A percentile compares a stretch with the other conserved stretches of the same genome.
Conservation (phyloP, 164 flowering plant genomes). For the Tinospora cordifolia region DNA sequence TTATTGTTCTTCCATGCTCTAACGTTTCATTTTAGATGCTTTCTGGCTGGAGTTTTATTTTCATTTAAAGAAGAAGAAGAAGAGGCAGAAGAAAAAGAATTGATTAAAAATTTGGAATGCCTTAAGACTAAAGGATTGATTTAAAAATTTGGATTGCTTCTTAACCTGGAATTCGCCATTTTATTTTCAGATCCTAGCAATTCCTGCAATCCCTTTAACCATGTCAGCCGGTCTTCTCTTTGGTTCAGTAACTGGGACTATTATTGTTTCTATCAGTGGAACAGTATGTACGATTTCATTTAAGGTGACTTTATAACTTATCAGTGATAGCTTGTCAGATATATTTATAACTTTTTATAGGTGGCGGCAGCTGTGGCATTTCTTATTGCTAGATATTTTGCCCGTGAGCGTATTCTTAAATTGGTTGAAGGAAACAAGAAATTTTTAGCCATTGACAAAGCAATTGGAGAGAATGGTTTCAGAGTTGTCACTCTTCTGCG, state of each 20-base stretch:
- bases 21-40: not conserved
- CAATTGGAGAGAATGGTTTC: slow-evolving; percentile 97
- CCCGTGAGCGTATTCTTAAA: slow-evolving; percentile 95
- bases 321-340: not conserved
- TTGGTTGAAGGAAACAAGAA: slow-evolving; percentile 93
- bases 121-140: not conserved
- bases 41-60: not conserved
- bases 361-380: slow-evolving; percentile 94
- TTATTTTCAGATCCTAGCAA: slow-evolving; percentile 71
- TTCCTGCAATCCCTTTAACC: slow-evolving; percentile 96
- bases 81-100: no score
- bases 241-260: slow-evolving; percentile 72
- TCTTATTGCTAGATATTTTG: slow-evolving; percentile 97
- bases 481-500: slow-evolving; percentile 91
- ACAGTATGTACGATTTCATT: slow-evolving; percentile 51
- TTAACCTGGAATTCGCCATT: slow-evolving; percentile 4
- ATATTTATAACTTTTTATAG: slow-evolving; percentile 32
- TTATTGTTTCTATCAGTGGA: slow-evolving; percentile 93
- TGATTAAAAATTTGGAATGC: no score
- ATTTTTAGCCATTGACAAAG: slow-evolving; percentile 95
- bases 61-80: no score
- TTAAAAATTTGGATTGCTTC: not conserved
- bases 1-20: not conserved
- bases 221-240: slow-evolving; percentile 98
- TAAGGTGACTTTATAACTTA: not conserved